These are phyloP conservation scores for Aspergillus viridinutans DNA, from an alignment of 2,329 filamentous ascomycete species.

Conservation along the genomic window DNA sequence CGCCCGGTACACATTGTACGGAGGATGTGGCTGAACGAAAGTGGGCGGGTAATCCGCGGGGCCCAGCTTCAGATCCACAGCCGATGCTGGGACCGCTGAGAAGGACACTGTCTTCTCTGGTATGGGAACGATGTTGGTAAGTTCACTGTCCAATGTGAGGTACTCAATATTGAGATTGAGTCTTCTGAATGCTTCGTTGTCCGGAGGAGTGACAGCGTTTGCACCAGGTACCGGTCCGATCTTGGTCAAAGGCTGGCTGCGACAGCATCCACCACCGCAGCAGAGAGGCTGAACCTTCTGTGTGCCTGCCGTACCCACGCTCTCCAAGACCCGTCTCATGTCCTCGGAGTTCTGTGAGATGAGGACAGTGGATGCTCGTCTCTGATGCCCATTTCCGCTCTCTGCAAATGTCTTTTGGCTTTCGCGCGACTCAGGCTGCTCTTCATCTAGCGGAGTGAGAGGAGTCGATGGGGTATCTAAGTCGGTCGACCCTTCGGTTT, in stretches of 20 bases:
- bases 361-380: slow-evolving; percentile 45
- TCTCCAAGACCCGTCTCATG: slow-evolving; percentile 55
- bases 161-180: slow-evolving; percentile 71
- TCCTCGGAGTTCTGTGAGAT: slow-evolving; percentile 58
- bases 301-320: slow-evolving; percentile 50
- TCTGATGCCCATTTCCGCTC: slow-evolving; percentile 24
- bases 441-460: slow-evolving; percentile 39
- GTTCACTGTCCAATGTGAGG: slow-evolving; percentile 63
- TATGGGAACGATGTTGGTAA: slow-evolving; percentile 68
- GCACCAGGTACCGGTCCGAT: slow-evolving; percentile 39
- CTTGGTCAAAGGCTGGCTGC: slow-evolving; percentile 52
- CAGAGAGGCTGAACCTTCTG: slow-evolving; percentile 60
- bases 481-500: slow-evolving; percentile 34
- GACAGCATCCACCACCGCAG: slow-evolving; percentile 62
- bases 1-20: slow-evolving; percentile 88
- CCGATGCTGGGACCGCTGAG: slow-evolving; percentile 34
- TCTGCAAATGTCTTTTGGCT: slow-evolving; percentile 14
- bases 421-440: slow-evolving; percentile 33
- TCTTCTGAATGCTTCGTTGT: slow-evolving; percentile 80
- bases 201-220: slow-evolving; percentile 56
- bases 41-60: slow-evolving; percentile 65
- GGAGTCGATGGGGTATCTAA: slow-evolving; percentile 40
- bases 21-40: slow-evolving; percentile 92
- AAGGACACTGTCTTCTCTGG: slow-evolving; percentile 73
- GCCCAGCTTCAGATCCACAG: slow-evolving; percentile 29